phyloP scores from a whole-genome alignment of 768 basidiomycete species.

The Phanerochaete carnosa region DNA sequence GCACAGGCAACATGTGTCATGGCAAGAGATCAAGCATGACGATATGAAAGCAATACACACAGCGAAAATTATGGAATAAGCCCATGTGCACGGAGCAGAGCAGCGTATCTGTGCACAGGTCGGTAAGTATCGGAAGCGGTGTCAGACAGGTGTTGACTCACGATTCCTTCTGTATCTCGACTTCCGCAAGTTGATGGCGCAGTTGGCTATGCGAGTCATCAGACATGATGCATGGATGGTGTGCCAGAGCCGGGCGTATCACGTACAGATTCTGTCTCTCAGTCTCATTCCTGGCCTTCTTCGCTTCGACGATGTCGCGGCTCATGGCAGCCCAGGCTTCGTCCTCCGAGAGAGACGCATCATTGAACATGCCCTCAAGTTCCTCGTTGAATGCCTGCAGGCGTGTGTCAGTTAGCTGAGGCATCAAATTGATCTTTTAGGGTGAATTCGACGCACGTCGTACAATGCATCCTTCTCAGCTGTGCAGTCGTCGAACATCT shows the following conservation, averaged over 20 bases:
- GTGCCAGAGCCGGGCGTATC: not conserved
- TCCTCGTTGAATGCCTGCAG: conserved; percentile 90
- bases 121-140: not conserved
- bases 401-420: conserved; percentile 3
- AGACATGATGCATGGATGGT: not conserved
- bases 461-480: conserved; percentile 93
- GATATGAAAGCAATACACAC: conserved; percentile 2
- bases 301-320: conserved; percentile 67
- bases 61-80: conserved; percentile 3
- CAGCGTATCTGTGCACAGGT: not conserved
- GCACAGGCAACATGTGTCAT: not conserved
- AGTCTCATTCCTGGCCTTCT: conserved; percentile 71
- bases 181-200: conserved; percentile 65
- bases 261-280: conserved; percentile 80
- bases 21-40: not conserved
- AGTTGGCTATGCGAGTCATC: conserved; percentile 45
- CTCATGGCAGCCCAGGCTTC: conserved; percentile 83
- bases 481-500: conserved; percentile 70
- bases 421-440: not conserved
- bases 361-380: conserved; percentile 87
- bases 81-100: conserved; percentile 5
- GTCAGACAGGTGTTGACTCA: conserved; percentile 35
- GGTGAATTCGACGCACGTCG: conserved; percentile 51
- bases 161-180: conserved; percentile 79
- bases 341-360: conserved; percentile 74